Conservation (phyloP, 371 early-diverging fungal species). For the Circinella minor region DNA sequence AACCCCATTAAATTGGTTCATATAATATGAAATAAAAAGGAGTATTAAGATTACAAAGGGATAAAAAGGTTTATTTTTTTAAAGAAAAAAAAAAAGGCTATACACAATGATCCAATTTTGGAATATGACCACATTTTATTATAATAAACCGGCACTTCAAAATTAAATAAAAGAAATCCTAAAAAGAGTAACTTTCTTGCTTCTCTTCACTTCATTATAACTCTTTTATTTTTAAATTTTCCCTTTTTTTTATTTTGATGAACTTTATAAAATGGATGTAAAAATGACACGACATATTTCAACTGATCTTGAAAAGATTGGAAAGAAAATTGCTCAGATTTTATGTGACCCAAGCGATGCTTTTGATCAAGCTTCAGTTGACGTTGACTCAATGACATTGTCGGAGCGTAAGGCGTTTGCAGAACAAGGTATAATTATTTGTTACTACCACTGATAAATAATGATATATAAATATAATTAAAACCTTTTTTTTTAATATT, state of each 20-base stretch:
- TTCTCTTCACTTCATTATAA: neutral
- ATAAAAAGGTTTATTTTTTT: too few species aligned
- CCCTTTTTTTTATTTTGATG: neutral
- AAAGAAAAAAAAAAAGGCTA: too few species aligned
- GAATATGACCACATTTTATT: too few species aligned
- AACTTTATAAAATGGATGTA: constrained; percentile 29
- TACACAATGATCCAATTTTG: too few species aligned
- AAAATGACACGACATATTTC: constrained; percentile 47
- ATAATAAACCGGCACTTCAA: too few species aligned
- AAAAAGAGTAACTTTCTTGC: too few species aligned
- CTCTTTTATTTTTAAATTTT: neutral
- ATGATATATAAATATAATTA: neutral
- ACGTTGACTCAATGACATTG: constrained; percentile 39
- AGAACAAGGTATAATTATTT: constrained; percentile 33
- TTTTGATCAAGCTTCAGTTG: constrained; percentile 30
- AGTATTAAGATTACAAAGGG: too few species aligned
- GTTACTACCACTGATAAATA: neutral
- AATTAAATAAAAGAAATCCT: too few species aligned
- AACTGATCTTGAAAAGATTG: constrained; percentile 44
- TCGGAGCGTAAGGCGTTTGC: constrained; percentile 47
- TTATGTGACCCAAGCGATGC: constrained; percentile 42
- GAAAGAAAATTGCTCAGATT: constrained; percentile 36
- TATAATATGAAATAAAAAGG: neutral
- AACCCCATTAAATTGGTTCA: neutral
- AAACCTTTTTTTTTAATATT: too few species aligned